Conservation (phyloP, 805 yeast genomes). For the Teunomyces lycoperdinae region DNA sequence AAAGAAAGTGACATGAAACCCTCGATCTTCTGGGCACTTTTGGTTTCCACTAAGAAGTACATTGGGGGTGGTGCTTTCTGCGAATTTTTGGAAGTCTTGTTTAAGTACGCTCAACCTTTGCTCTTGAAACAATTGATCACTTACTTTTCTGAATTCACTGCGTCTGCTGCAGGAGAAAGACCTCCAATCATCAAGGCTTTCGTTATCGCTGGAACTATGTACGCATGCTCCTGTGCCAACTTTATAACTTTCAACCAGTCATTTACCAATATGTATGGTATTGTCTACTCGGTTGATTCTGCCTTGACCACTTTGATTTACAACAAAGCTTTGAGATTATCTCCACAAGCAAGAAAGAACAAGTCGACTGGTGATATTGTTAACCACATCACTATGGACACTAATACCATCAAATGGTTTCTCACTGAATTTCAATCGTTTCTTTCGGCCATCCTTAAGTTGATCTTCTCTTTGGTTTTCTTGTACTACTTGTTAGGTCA, state of each 20-base stretch:
- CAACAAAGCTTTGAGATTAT: constrained; percentile 25
- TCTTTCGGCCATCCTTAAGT: constrained; percentile 22
- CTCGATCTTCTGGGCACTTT: constrained; percentile 20
- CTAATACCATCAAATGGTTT: constrained; percentile 14
- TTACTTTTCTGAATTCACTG: constrained; percentile 19
- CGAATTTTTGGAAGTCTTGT: constrained; percentile 21
- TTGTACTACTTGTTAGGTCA: constrained; percentile 33
- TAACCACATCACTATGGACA: constrained; percentile 32
- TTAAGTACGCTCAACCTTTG: constrained; percentile 27
- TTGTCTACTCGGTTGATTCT: constrained; percentile 16
- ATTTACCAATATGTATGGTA: constrained; percentile 10
- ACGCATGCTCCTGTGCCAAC: constrained; percentile 21
- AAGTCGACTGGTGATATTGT: constrained; percentile 35
- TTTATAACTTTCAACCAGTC: constrained; percentile 22
- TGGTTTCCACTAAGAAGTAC: constrained; percentile 14
- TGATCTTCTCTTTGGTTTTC: constrained; percentile 26
- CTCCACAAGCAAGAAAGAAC: constrained; percentile 30
- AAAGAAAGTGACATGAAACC: constrained; percentile 14
- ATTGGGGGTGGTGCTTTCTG: constrained; percentile 12
- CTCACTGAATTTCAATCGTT: constrained; percentile 17
- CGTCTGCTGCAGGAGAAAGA: constrained; percentile 6
- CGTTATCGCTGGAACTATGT: constrained; percentile 22
- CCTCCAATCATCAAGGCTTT: constrained; percentile 29
- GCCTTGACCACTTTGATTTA: constrained; percentile 25
- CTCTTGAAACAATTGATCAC: constrained; percentile 27